Evolutionary conservation across 768 basidiomycete species (phyloP).

Genomic region (Neoboletus brunneissimus): DNA sequence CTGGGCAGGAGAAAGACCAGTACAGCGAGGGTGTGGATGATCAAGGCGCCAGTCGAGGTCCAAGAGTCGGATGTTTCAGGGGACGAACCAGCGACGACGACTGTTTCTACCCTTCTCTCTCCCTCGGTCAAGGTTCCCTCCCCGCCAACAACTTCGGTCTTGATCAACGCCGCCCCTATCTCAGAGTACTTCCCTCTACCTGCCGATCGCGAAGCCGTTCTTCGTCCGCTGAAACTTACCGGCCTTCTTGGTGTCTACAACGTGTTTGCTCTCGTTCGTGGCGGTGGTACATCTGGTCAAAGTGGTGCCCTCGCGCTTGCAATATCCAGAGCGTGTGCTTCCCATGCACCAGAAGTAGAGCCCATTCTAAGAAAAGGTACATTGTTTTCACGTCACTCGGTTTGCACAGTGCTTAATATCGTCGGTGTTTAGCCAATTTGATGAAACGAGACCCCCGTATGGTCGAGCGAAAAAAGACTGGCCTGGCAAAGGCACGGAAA

Average conservation of each 20-base stretch:
- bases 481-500: constrained; percentile 88
- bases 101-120: constrained; percentile 17
- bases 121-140: constrained; percentile 18
- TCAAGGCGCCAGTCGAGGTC: constrained; percentile 53
- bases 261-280: constrained; percentile 68
- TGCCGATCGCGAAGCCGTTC: constrained; percentile 74
- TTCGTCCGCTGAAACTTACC: constrained; percentile 81
- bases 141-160: constrained; percentile 59
- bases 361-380: constrained; percentile 70
- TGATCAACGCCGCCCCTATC: constrained; percentile 84
- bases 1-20: constrained; percentile 88
- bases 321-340: constrained; percentile 70
- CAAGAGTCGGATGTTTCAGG: constrained; percentile 2
- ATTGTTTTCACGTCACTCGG: background rate
- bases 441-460: constrained; percentile 91
- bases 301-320: constrained; percentile 83
- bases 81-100: constrained; percentile 7
- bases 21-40: constrained; percentile 90
- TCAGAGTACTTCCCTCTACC: constrained; percentile 73
- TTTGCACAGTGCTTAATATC: background rate
- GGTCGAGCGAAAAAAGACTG: constrained; percentile 99
- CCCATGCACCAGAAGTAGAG: constrained; percentile 65
- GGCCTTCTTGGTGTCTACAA: constrained; percentile 86
- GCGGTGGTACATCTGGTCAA: constrained; percentile 91
- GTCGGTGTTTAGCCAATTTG: constrained; percentile 61